Evolutionary conservation across 768 basidiomycete species (phyloP), one percentile per base, ranked within the genome.

Genomic region (Rhodotorula diobovata): DNA sequence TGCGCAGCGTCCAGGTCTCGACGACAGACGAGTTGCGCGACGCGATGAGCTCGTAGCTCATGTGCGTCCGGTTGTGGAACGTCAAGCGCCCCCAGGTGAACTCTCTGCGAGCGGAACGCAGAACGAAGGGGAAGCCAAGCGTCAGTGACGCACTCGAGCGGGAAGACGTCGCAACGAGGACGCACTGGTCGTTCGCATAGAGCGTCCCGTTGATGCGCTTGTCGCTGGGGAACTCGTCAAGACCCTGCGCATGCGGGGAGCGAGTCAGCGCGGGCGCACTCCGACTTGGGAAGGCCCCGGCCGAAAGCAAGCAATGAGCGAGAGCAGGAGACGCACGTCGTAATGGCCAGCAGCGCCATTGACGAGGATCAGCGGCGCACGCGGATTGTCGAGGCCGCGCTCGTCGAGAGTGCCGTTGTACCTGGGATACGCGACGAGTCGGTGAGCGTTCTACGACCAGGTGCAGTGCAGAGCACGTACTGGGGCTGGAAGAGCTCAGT

Each of bases 321-420:
- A 21, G 21, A 57, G 25, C 53, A 37, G 45, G 15, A 5, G 14
- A 30, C 61, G 41, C 21, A 67, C 65, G 45, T 68, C 72, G 56
- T 73, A 73, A 14, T 25, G 43, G 12, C 71, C 67, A n/a, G 51
- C 66, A 45, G 37, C 51, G 12, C 57, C 72, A 32, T 43, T 45
- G 37, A 70, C 16, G 55, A 61, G n/a, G 10, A 37, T 41, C 11
- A 58, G 25, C 0, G 70, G 65, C 12, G 61, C 61, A 16, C 66
- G 66, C 30, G 70, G 65, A 51, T 71, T 67, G 61, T 70, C 56
- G 57, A 70, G 46, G 1, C 68, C 68, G 65, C 63, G 64, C 3
- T 61, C 45, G 46, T 74, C 72, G 53, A 74, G 43, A 0, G 72
- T 74, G n/a, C 63, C 68, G 58, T 74, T 74, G 59, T 51, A 67